Conservation (phyloP, 192 early-diverging fungal genomes). For the Diversispora epigaea region DNA sequence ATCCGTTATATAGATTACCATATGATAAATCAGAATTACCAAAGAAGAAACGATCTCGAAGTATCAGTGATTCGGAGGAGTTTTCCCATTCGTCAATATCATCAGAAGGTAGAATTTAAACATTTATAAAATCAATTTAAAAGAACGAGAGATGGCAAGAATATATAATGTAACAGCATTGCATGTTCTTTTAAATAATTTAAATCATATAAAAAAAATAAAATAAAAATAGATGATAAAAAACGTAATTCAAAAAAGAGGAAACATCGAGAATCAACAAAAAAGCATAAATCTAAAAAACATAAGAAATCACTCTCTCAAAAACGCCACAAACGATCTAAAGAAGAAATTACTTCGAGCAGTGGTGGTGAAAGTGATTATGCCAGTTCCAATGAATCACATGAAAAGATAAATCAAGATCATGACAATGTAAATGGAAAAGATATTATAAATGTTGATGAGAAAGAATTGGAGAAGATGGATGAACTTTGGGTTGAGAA, state of each 20-base stretch:
- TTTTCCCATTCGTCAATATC: not conserved
- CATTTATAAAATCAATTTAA: too few species aligned
- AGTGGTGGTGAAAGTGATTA: not conserved
- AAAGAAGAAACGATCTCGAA: not conserved
- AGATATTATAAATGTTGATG: conserved; percentile 9
- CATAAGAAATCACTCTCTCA: not conserved
- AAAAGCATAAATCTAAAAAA: not conserved
- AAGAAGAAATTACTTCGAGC: not conserved
- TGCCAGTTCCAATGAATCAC: not conserved
- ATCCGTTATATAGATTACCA: not conserved
- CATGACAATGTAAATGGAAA: not conserved
- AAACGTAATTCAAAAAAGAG: not conserved
- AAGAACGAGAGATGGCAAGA: too few species aligned
- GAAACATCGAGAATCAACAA: not conserved
- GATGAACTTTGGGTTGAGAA: conserved; percentile 65
- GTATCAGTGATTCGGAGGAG: not conserved
- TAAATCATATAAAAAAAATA: not conserved
- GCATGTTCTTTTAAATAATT: not conserved
- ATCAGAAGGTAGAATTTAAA: too few species aligned
- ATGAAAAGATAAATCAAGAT: not conserved
- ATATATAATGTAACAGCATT: not conserved
- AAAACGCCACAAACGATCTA: not conserved
- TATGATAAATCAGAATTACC: not conserved
- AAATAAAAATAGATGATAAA: not conserved
- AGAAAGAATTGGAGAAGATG: conserved; percentile 6